Percentiles rank a stretch among this genome's conserved stretches.
These are phyloP conservation scores for Coix lacrymajobi DNA, from an alignment of 176 grass and related monocot genomes.

Conservation along the genomic window DNA sequence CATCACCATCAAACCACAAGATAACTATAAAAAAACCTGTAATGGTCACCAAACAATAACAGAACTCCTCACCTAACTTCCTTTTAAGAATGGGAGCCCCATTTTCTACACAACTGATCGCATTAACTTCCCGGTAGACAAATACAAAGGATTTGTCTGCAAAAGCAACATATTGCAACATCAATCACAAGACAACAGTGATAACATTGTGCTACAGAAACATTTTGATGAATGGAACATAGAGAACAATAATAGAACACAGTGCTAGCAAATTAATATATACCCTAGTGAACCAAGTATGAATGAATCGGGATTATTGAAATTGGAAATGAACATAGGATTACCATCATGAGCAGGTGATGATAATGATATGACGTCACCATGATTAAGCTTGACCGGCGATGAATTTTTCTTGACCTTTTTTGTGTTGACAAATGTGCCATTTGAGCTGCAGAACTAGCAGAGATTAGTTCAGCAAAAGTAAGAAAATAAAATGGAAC, in stretches of 20 bases:
- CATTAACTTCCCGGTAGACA: slow-evolving; percentile 82
- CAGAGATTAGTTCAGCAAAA: slow-evolving; percentile 18
- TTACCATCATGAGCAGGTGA: slow-evolving; percentile 58
- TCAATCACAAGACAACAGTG: neutral
- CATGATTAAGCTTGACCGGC: slow-evolving; percentile 63
- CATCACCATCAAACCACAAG: neutral
- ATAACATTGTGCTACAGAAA: neutral
- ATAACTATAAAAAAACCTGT: neutral
- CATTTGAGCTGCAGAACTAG: slow-evolving; percentile 71
- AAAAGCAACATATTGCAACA: slow-evolving; percentile 14
- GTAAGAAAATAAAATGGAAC: neutral
- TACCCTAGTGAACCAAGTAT: neutral
- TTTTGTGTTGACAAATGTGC: slow-evolving; percentile 75
- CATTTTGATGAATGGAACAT: neutral
- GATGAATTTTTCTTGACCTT: slow-evolving; percentile 55
- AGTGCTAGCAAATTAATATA: neutral
- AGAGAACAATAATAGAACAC: neutral
- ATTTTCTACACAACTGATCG: slow-evolving; percentile 29
- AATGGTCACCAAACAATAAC: slow-evolving; percentile 2
- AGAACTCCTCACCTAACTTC: slow-evolving; percentile 61
- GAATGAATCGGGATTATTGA: neutral
- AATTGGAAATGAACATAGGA: neutral
- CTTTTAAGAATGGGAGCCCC: slow-evolving; percentile 55
- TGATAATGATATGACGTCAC: slow-evolving; percentile 77
- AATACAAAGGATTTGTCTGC: slow-evolving; percentile 80